Evolutionary conservation across 2,329 filamentous ascomycete genomes (phyloP), one percentile per base, ranked within the genome.

Genomic region (Aspergillus clavatus): DNA sequence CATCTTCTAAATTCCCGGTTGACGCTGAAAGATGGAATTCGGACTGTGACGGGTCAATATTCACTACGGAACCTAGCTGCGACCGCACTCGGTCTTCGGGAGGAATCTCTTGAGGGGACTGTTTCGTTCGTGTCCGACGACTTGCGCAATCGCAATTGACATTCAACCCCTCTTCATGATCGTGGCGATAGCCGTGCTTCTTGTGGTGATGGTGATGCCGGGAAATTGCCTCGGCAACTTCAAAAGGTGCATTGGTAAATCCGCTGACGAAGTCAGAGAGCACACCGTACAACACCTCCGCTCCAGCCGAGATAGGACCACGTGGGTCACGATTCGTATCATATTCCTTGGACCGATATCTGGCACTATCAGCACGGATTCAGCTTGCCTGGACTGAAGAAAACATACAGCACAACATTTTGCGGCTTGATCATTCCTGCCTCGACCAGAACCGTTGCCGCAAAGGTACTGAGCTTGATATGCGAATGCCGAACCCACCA

Each of bases 271-370:
- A 83, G 29, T 80, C 85, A 21, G 85, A 83, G 38, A 93, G 74
- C n/a, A 90, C 91, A 5, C 86, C 86, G n/a, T 95, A 72, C 1
- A 96, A 69, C 0, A 89, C 87, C 36, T 82, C 80, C 0, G 88
- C 83, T 12, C 82, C 86, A 16, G 87, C 88, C 11, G 85, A 83
- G 19, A 94, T 79, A 0, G 89, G 88, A 53, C 93, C 89, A 58
- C 80, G 82, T 0, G 88, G 89, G 36, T 89, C 85, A 24, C 85
- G 81, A 47, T 89, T 86, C 0, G 86, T 87, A 52, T 85, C 81
- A 63, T 91, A 89, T 62, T 94, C 87, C 47, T 70, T 64, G 7
- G 77, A 57, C 22, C 79, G 75, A 47, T 76, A 76, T 12, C 74
- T 76, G n/a, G 37, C 2, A 22, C 19, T 18, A 16, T 55, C 31